These are phyloP conservation scores for Xylaria sp. DNA, from an alignment of 2,329 filamentous ascomycete species.

Conservation along the genomic window DNA sequence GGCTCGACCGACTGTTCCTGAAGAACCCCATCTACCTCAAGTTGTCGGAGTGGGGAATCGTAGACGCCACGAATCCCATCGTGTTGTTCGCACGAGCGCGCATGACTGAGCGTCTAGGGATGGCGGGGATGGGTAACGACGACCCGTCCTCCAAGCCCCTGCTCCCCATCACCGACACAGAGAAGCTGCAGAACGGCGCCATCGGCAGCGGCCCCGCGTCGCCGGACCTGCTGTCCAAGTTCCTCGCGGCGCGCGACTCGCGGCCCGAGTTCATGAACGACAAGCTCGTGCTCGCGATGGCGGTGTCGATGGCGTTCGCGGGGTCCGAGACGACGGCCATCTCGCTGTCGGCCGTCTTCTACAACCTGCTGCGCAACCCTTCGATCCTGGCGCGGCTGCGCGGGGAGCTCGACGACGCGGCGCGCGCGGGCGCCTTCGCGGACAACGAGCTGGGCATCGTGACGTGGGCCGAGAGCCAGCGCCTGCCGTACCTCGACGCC, in stretches of 20 bases:
- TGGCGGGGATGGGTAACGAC: slow-evolving; percentile 53
- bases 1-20: slow-evolving; percentile 74
- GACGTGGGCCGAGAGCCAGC: slow-evolving; percentile 75
- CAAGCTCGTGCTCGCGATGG: slow-evolving; percentile 74
- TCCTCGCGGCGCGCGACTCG: slow-evolving; percentile 73
- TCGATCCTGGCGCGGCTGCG: slow-evolving; percentile 64
- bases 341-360: slow-evolving; percentile 76
- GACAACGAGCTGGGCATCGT: slow-evolving; percentile 69
- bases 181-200: slow-evolving; percentile 23
- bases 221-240: slow-evolving; percentile 76
- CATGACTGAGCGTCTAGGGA: slow-evolving; percentile 70
- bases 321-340: slow-evolving; percentile 86
- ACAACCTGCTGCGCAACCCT: slow-evolving; percentile 75
- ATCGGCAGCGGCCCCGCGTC: slow-evolving; percentile 47
- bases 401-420: slow-evolving; percentile 71
- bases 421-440: slow-evolving; percentile 61
- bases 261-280: slow-evolving; percentile 79
- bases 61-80: slow-evolving; percentile 76
- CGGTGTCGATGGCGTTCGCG: slow-evolving; percentile 77
- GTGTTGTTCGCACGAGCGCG: slow-evolving; percentile 76
- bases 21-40: slow-evolving; percentile 81
- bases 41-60: slow-evolving; percentile 73
- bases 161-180: slow-evolving; percentile 54
- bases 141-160: slow-evolving; percentile 50
- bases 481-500: slow-evolving; percentile 79